phyloP scores from a whole-genome alignment of 106 monocot species.

The Narthecium ossifragum region DNA sequence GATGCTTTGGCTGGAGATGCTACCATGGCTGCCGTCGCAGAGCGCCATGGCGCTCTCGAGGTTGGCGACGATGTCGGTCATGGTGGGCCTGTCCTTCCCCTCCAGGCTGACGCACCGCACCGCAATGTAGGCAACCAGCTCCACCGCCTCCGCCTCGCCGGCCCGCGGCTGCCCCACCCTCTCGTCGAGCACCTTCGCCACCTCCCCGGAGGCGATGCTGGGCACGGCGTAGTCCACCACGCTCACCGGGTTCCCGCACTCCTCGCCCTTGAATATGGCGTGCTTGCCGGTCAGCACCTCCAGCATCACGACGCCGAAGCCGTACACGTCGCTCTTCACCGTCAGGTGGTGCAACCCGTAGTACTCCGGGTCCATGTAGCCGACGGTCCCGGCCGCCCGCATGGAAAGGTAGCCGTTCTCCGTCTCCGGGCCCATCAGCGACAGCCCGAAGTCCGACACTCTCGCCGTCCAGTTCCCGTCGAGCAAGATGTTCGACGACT shows the following conservation, averaged over 20 bases:
- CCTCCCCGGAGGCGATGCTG: conserved; percentile 41
- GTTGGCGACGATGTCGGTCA: conserved; percentile 59
- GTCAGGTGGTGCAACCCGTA: conserved; percentile 77
- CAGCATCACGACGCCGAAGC: conserved; percentile 83
- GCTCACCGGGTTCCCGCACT: conserved; percentile 31
- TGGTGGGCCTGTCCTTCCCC: conserved; percentile 62
- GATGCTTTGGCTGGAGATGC: conserved; percentile 39
- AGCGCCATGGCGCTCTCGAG: conserved; percentile 70
- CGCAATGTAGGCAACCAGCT: conserved; percentile 71
- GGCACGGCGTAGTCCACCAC: conserved; percentile 74
- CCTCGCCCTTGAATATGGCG: conserved; percentile 36
- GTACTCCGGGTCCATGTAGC: conserved; percentile 97
- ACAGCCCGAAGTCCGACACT: conserved; percentile 83
- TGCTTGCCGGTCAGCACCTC: conserved; percentile 65
- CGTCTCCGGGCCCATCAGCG: conserved; percentile 40
- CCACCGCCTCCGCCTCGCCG: conserved; percentile 71
- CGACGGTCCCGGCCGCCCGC: conserved; percentile 73
- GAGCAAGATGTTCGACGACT: conserved; percentile 63
- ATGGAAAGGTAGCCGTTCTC: conserved; percentile 18
- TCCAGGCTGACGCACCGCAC: conserved; percentile 67
- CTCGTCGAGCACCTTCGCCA: conserved; percentile 42
- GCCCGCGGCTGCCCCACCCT: conserved; percentile 21
- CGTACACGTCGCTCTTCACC: conserved; percentile 81
- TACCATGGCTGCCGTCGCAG: conserved; percentile 44
- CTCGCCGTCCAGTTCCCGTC: conserved; percentile 53